phyloP scores from a whole-genome alignment of 768 basidiomycete genomes.

The Boletus rubropictus region DNA sequence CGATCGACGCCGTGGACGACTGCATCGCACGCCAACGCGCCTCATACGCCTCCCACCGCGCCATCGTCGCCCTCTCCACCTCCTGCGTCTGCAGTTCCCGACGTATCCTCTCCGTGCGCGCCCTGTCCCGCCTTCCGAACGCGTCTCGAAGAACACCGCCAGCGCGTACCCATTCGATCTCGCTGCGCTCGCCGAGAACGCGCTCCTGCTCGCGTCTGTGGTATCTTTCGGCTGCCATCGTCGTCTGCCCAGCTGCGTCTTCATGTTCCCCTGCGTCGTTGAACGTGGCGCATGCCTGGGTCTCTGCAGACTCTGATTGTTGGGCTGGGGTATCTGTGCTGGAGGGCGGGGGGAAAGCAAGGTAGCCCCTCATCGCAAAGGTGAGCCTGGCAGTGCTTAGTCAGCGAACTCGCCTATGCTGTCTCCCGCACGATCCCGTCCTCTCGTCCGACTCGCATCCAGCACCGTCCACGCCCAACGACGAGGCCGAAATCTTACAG shows the following conservation, averaged over 20 bases:
- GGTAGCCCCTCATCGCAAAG: conserved; percentile 20
- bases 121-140: conserved; percentile 43
- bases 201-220: conserved; percentile 31
- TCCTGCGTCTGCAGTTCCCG: conserved; percentile 43
- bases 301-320: background rate
- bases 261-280: too few species aligned
- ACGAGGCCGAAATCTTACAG: conserved; percentile 57
- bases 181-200: conserved; percentile 42
- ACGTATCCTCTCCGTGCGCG: conserved; percentile 44
- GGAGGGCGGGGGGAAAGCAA: conserved; percentile 19
- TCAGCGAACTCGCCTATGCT: conserved; percentile 13
- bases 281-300: conserved; percentile 1
- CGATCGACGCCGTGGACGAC: conserved; percentile 25
- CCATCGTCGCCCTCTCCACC: conserved; percentile 33
- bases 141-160: conserved; percentile 52
- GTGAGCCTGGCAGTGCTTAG: background rate
- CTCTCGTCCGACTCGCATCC: conserved; percentile 8
- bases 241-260: background rate
- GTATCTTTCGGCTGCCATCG: conserved; percentile 8
- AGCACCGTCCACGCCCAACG: background rate
- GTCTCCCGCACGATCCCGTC: conserved; percentile 6
- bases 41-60: conserved; percentile 53
- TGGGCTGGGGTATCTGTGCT: background rate
- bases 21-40: conserved; percentile 42
- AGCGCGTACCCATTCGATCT: conserved; percentile 55